phyloP scores from a whole-genome alignment of 805 yeast genomes.

The Cyberlindnera nakhonratchasimensis region DNA sequence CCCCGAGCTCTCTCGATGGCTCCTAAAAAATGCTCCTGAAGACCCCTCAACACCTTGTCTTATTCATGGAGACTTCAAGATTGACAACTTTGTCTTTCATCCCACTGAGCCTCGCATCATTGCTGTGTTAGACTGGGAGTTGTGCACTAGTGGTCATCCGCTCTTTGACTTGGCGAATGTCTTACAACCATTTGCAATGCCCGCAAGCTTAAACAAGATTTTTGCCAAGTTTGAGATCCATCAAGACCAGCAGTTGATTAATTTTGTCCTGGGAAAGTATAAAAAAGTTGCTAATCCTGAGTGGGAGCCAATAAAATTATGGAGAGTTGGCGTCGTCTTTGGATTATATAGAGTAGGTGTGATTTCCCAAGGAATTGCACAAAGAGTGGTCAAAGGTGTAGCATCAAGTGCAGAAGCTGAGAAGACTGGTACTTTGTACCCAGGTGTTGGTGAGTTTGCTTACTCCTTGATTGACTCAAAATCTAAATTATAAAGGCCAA shows the following conservation, averaged over 20 bases:
- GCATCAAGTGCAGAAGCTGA: constrained; percentile 53
- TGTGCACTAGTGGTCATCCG: constrained; percentile 64
- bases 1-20: constrained; percentile 39
- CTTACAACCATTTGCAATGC: constrained; percentile 50
- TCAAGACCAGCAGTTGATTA: constrained; percentile 13
- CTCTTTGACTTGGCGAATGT: constrained; percentile 58
- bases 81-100: constrained; percentile 61
- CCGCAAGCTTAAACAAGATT: constrained; percentile 35
- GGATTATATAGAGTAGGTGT: constrained; percentile 53
- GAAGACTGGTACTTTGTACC: constrained; percentile 33
- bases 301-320: constrained; percentile 32
- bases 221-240: constrained; percentile 25
- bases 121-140: constrained; percentile 64
- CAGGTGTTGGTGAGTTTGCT: constrained; percentile 31
- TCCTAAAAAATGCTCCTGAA: constrained; percentile 41
- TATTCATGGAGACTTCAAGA: constrained; percentile 64
- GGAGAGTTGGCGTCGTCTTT: constrained; percentile 54
- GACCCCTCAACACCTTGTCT: constrained; percentile 43
- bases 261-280: constrained; percentile 21
- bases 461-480: constrained; percentile 7
- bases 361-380: constrained; percentile 60
- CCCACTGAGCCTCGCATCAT: constrained; percentile 46
- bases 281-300: constrained; percentile 11
- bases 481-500: constrained; percentile 2
- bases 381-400: constrained; percentile 47